Percentiles rank a stretch among this genome's conserved stretches.
Evolutionary conservation across 805 yeast genomes (phyloP).

Genomic region (Kazachstania martiniae): DNA sequence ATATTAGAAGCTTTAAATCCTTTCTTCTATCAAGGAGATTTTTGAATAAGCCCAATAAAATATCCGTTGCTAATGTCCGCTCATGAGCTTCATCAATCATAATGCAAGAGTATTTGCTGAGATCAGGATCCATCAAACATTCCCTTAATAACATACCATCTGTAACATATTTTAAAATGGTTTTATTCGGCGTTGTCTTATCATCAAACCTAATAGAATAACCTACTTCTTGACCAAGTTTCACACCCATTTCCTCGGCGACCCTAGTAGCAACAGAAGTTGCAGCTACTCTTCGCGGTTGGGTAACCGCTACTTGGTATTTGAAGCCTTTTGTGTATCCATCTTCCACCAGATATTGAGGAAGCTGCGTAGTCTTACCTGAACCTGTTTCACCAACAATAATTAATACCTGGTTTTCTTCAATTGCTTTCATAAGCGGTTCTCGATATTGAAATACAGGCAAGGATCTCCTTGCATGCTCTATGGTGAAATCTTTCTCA

Average conservation of each 20-base stretch:
- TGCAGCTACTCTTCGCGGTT: conserved; percentile 94
- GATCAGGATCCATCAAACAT: conserved; percentile 62
- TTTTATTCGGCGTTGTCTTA: conserved; percentile 42
- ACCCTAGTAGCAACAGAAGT: conserved; percentile 84
- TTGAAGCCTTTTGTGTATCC: conserved; percentile 56
- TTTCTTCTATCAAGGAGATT: conserved; percentile 51
- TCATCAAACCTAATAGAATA: conserved; percentile 86
- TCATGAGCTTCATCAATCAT: conserved; percentile 98
- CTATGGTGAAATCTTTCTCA: conserved; percentile 25
- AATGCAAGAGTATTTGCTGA: conserved; percentile 61
- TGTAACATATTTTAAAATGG: conserved; percentile 80
- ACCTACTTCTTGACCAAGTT: conserved; percentile 84
- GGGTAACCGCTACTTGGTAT: conserved; percentile 72
- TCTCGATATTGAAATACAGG: conserved; percentile 65
- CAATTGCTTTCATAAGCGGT: conserved; percentile 48
- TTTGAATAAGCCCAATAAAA: conserved; percentile 67
- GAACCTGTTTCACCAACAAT: conserved; percentile 88
- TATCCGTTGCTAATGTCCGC: conserved; percentile 86
- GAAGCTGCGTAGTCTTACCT: conserved; percentile 89
- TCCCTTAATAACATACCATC: conserved; percentile 93
- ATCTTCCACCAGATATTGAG: conserved; percentile 76
- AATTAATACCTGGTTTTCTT: conserved; percentile 53
- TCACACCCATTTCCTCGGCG: conserved; percentile 74
- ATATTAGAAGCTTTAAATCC: conserved; percentile 65
- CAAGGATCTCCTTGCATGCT: conserved; percentile 48